Conservation (phyloP, 768 basidiomycete genomes). For the Boletellus ananiceps region DNA sequence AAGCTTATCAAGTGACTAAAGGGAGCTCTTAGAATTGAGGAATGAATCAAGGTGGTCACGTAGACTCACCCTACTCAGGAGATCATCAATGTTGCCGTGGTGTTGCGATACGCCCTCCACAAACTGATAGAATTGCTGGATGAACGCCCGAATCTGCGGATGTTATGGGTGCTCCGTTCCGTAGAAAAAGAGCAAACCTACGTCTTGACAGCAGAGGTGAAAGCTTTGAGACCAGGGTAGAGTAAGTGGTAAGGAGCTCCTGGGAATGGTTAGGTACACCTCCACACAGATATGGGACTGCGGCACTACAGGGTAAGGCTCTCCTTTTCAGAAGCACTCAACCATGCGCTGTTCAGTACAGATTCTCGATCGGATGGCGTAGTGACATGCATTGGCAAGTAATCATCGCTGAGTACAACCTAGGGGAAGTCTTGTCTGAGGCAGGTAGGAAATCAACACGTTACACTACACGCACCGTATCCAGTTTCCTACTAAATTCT, state of each 20-base stretch:
- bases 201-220: constrained; percentile 89
- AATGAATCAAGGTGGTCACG: not conserved
- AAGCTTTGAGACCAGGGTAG: constrained; percentile 97
- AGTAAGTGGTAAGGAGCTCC: constrained; percentile 59
- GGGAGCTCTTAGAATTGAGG: constrained; percentile 1
- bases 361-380: constrained; percentile 57
- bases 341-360: constrained; percentile 80
- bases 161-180: not conserved
- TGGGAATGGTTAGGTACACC: constrained; percentile 25
- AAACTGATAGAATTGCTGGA: constrained; percentile 95
- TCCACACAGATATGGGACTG: not conserved
- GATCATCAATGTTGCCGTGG: constrained; percentile 86
- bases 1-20: constrained; percentile 80
- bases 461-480: constrained; percentile 49
- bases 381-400: constrained; percentile 78
- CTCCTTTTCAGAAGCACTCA: constrained; percentile 62
- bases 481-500: constrained; percentile 79
- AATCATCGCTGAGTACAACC: constrained; percentile 86
- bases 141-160: constrained; percentile 74
- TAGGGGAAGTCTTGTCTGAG: constrained; percentile 27
- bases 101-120: constrained; percentile 92
- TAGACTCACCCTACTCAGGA: constrained; percentile 71
- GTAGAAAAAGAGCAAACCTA: constrained; percentile 25
- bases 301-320: constrained; percentile 47
- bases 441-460: not conserved